Conservation (phyloP, 129 eudicot species). For the Ambrosia artemisiifolia region DNA sequence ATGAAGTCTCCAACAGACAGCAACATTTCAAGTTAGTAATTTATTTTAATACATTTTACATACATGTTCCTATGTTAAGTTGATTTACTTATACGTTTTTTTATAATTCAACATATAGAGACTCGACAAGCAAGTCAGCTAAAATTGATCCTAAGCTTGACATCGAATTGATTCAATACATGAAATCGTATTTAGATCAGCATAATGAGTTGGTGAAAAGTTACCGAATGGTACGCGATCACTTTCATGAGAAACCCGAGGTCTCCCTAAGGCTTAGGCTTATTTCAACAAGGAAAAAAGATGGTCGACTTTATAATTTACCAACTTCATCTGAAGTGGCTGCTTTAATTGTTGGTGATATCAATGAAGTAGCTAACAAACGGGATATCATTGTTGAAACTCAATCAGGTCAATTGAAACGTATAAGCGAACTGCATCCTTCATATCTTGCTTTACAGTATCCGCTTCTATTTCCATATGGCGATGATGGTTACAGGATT, state of each 20-base stretch:
- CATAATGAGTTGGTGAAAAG: background rate
- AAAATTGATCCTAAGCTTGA: too few relatives aligned
- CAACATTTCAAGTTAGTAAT: too few relatives aligned
- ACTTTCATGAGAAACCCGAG: background rate
- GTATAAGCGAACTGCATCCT: background rate
- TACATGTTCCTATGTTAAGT: too few relatives aligned
- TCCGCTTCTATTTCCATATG: background rate
- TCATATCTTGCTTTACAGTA: background rate
- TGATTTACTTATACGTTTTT: too few relatives aligned
- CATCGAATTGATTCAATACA: too few relatives aligned
- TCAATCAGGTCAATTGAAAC: background rate
- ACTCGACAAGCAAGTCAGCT: too few relatives aligned
- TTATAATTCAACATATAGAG: too few relatives aligned
- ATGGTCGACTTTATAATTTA: background rate
- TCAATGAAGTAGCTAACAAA: background rate
- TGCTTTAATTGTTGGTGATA: background rate
- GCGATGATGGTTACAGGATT: background rate
- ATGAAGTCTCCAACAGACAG: too few relatives aligned
- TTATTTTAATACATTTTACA: too few relatives aligned
- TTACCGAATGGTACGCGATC: background rate
- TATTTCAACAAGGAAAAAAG: background rate
- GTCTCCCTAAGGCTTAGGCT: background rate
- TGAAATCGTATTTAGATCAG: background rate
- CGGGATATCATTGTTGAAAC: background rate
- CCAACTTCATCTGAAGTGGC: background rate